phyloP scores from a whole-genome alignment of 73 alveolate species.

The Paramecium sexaurelia region DNA sequence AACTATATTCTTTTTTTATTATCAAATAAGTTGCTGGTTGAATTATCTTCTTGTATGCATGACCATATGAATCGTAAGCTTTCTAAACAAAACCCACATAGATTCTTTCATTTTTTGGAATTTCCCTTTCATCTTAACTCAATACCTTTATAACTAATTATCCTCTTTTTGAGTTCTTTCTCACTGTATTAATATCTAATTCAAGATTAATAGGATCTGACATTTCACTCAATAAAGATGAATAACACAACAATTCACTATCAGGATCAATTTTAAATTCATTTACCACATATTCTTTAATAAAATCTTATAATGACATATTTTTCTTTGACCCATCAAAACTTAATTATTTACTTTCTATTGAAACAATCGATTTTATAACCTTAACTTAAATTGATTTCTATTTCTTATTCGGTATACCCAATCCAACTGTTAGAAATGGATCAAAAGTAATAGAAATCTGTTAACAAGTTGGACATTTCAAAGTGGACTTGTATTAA shows the following conservation, averaged over 20 bases:
- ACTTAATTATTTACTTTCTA: not conserved
- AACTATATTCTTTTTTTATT: not conserved
- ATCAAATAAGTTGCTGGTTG: not conserved
- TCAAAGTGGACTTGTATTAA: constrained; percentile 87
- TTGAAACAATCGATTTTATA: not conserved
- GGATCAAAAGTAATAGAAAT: constrained; percentile 95
- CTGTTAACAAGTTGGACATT: constrained; percentile 88
- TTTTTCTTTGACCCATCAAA: not conserved
- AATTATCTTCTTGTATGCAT: not conserved
- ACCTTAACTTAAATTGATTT: constrained; percentile 38
- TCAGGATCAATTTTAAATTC: not conserved
- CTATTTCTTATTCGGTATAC: constrained; percentile 82
- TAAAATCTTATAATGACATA: not conserved
- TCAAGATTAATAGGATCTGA: not conserved
- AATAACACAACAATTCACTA: not conserved
- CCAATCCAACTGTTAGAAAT: constrained; percentile 86
- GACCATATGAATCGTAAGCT: not conserved
- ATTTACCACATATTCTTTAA: not conserved
- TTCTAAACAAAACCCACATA: not conserved
- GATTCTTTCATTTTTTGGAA: not conserved
- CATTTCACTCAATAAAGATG: not conserved
- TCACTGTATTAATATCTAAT: not conserved
- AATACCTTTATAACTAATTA: not conserved
- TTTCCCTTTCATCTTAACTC: not conserved
- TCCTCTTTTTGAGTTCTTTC: not conserved